These are phyloP conservation scores for Fraxinus excelsior DNA, from an alignment of 257 asterid species.

Conservation along the genomic window DNA sequence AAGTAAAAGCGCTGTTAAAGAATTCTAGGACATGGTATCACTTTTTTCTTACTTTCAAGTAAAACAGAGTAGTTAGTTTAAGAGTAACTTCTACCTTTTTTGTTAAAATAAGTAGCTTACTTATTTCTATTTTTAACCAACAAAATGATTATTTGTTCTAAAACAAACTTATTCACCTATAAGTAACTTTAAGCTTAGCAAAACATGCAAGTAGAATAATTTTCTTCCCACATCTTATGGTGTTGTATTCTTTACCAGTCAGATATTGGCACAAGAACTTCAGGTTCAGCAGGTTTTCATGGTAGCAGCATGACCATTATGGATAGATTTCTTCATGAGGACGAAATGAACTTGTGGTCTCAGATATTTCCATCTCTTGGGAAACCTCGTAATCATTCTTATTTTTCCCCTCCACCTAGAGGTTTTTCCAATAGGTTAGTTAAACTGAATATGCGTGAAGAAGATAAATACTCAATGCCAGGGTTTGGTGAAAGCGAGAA, in stretches of 20 bases:
- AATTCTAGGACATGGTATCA: background rate
- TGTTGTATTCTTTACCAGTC: slow-evolving; percentile 53
- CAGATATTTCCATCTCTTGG: slow-evolving; percentile 40
- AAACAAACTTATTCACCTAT: background rate
- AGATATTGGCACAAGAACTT: slow-evolving; percentile 45
- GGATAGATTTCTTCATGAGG: slow-evolving; percentile 36
- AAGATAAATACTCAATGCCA: slow-evolving; percentile 37
- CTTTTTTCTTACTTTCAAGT: background rate
- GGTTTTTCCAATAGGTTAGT: slow-evolving; percentile 42
- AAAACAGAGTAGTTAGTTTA: background rate
- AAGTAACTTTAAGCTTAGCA: background rate
- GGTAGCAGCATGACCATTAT: slow-evolving; percentile 34
- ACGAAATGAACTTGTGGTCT: slow-evolving; percentile 47
- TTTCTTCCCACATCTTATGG: slow-evolving; percentile 29
- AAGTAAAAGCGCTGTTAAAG: background rate
- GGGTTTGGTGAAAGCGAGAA: slow-evolving; percentile 34
- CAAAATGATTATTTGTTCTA: background rate
- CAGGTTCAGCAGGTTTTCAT: slow-evolving; percentile 47
- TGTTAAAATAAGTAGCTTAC: background rate
- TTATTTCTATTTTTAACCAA: background rate
- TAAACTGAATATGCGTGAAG: slow-evolving; percentile 44
- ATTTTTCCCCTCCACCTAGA: slow-evolving; percentile 31
- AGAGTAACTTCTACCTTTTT: background rate
- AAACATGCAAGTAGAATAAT: background rate
- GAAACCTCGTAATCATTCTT: slow-evolving; percentile 36